Percentiles rank a stretch among this genome's conserved stretches.
These are phyloP conservation scores for Scheffersomyces ergatensis DNA, from an alignment of 805 yeast genomes.

Conservation along the genomic window DNA sequence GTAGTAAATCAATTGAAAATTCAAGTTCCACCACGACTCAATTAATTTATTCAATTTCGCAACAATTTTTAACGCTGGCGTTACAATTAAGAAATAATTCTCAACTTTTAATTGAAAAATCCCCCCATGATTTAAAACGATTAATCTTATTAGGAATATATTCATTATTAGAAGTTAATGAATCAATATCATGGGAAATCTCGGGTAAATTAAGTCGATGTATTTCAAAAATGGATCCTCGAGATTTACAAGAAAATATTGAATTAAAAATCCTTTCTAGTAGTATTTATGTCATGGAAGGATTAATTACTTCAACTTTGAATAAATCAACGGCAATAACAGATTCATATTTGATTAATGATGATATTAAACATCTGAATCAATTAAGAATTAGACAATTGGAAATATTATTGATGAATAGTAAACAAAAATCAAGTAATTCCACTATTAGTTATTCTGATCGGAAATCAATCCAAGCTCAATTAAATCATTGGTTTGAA, in stretches of 20 bases:
- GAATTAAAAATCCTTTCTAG: constrained; percentile 29
- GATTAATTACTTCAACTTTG: constrained; percentile 46
- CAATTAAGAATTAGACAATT: background rate
- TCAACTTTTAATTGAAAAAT: constrained; percentile 5
- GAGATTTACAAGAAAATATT: background rate
- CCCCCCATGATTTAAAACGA: constrained; percentile 37
- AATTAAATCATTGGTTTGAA: background rate
- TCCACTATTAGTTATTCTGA: background rate
- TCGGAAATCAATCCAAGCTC: background rate
- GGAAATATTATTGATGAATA: background rate
- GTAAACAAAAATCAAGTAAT: background rate
- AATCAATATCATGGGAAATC: constrained; percentile 51
- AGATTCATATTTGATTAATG: constrained; percentile 31
- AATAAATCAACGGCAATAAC: constrained; percentile 49
- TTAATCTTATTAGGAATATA: constrained; percentile 46
- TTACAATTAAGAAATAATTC: background rate
- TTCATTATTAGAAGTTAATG: constrained; percentile 49
- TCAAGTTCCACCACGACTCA: background rate
- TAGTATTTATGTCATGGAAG: constrained; percentile 48
- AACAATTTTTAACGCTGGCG: constrained; percentile 32
- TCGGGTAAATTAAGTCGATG: constrained; percentile 47
- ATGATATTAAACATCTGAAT: constrained; percentile 22
- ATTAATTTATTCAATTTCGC: constrained; percentile 12
- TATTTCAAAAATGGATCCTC: constrained; percentile 11
- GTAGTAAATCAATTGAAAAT: constrained; percentile 28